Evolutionary conservation across 768 basidiomycete species (phyloP).

Genomic region (Mrakia frigida): DNA sequence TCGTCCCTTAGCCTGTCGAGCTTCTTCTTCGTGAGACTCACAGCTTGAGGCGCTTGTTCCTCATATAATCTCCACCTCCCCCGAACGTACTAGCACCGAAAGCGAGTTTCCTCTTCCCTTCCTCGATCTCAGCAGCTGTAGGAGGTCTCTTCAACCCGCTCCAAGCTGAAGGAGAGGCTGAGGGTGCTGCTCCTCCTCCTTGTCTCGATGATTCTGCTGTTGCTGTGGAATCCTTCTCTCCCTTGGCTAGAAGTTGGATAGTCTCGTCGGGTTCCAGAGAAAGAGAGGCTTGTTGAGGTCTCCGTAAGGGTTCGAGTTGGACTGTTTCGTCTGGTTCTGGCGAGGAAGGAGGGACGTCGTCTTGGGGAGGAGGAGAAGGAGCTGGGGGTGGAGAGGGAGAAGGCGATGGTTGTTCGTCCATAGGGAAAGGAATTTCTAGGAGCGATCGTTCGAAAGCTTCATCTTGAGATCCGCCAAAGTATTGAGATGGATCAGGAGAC

Average conservation of each 20-base stretch:
- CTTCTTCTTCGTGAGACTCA: constrained; percentile 55
- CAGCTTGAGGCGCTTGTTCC: constrained; percentile 81
- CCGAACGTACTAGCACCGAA: constrained; percentile 80
- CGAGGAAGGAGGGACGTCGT: background rate
- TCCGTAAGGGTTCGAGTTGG: no score
- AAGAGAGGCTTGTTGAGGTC: no score
- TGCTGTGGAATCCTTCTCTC: background rate
- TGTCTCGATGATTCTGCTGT: background rate
- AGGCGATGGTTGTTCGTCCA: background rate
- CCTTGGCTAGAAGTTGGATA: background rate
- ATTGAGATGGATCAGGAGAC: background rate
- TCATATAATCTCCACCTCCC: constrained; percentile 81
- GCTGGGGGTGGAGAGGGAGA: background rate
- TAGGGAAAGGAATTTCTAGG: background rate
- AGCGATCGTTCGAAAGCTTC: background rate
- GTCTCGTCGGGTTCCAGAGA: background rate
- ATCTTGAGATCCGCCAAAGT: constrained; percentile 14
- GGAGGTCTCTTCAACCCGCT: background rate
- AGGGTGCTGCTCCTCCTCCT: no score
- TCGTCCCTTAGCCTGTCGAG: constrained; percentile 20
- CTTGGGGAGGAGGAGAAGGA: background rate
- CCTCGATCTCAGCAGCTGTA: constrained; percentile 11
- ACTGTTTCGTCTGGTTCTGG: background rate
- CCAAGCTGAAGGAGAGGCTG: background rate
- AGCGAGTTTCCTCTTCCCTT: constrained; percentile 26